phyloP scores from a whole-genome alignment of 176 grass and related monocot species.

The Oryza officinalis region DNA sequence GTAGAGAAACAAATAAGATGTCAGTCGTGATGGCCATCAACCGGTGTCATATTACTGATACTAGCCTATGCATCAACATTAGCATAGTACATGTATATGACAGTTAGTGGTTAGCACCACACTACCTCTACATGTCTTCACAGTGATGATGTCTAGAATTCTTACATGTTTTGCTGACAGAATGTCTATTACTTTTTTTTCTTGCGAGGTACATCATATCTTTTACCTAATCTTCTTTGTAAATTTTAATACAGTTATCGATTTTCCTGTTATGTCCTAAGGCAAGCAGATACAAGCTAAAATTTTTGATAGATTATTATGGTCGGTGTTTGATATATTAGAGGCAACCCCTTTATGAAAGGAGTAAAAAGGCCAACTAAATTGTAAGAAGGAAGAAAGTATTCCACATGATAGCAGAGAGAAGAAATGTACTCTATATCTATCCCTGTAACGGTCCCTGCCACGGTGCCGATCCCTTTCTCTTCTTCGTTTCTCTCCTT shows the following conservation, averaged over 20 bases:
- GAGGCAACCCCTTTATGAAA: background rate
- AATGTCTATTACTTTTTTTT: background rate
- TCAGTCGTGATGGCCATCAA: constrained; percentile 11
- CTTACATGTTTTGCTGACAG: background rate
- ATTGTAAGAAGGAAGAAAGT: background rate
- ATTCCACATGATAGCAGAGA: background rate
- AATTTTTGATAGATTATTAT: constrained; percentile 5
- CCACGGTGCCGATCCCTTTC: constrained; percentile 68
- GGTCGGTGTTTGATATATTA: background rate
- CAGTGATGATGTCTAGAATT: background rate
- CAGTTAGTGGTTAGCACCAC: background rate
- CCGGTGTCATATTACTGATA: background rate
- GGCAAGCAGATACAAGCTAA: background rate
- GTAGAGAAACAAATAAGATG: constrained; percentile 11
- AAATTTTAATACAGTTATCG: background rate
- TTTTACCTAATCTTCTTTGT: background rate
- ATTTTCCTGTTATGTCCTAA: background rate
- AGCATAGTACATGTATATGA: background rate
- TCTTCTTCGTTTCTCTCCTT: constrained; percentile 73
- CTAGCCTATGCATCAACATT: background rate
- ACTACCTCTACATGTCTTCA: background rate
- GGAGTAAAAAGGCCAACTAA: background rate
- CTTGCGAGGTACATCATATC: background rate
- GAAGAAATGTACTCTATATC: constrained; percentile 49
- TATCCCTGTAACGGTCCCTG: constrained; percentile 64